Percentiles rank a stretch among this genome's conserved stretches.
phyloP scores from a whole-genome alignment of 371 early-diverging fungal genomes.

The Mucor velutinosus region DNA sequence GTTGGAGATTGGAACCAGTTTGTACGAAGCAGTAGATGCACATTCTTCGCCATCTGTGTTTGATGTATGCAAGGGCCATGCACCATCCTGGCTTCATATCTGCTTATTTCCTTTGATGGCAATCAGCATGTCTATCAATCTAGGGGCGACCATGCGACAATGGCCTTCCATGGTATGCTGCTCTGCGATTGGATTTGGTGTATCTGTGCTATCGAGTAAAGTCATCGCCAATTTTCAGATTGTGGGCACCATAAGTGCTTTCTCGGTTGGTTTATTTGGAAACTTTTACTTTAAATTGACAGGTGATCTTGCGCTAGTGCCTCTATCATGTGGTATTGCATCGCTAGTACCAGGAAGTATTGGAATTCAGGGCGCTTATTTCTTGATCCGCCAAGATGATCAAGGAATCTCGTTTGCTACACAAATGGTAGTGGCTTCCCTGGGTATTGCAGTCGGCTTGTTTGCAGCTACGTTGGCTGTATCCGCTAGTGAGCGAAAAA shows the following conservation, averaged over 20 bases:
- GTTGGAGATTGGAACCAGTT: constrained; percentile 64
- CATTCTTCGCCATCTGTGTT: constrained; percentile 22
- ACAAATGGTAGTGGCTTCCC: constrained; percentile 44
- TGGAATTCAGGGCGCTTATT: constrained; percentile 46
- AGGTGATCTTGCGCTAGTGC: constrained; percentile 41
- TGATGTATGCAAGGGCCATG: constrained; percentile 22
- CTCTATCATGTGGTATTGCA: constrained; percentile 38
- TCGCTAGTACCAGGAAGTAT: constrained; percentile 47
- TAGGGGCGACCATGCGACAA: constrained; percentile 20
- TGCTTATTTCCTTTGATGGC: constrained; percentile 23
- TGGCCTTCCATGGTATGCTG: constrained; percentile 26
- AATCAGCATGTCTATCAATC: constrained; percentile 19
- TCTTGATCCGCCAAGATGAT: constrained; percentile 36
- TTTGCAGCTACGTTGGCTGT: constrained; percentile 59
- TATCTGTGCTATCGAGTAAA: constrained; percentile 20
- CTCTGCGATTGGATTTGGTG: constrained; percentile 22
- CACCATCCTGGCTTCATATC: constrained; percentile 22
- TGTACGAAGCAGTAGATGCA: constrained; percentile 40
- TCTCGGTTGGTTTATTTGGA: constrained; percentile 46
- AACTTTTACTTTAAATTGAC: constrained; percentile 48
- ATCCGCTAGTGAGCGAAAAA: constrained; percentile 48
- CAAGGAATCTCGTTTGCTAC: constrained; percentile 51
- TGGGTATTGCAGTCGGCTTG: constrained; percentile 57
- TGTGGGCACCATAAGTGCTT: constrained; percentile 52
- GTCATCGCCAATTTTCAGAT: constrained; percentile 19